These are phyloP conservation scores for Hygrocybe punicea DNA, from an alignment of 768 basidiomycete genomes.

Conservation along the genomic window DNA sequence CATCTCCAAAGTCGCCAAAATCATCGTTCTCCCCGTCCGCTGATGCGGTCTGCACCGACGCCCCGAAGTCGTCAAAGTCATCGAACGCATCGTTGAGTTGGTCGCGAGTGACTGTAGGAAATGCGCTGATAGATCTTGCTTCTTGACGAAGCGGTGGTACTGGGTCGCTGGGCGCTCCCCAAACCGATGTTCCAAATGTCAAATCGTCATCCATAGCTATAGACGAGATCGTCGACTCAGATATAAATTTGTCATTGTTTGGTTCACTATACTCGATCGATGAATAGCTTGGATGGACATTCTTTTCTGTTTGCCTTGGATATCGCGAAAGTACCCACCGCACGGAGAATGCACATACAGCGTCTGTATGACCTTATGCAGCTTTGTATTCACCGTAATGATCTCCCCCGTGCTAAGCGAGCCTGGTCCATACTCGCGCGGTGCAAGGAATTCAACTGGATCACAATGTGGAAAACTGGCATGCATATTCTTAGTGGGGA, in stretches of 20 bases:
- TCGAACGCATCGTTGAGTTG: constrained; percentile 41
- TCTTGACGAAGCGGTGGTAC: constrained; percentile 24
- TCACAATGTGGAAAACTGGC: constrained; percentile 65
- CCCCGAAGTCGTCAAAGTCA: constrained; percentile 63
- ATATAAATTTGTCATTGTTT: constrained; percentile 1
- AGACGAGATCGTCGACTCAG: background rate
- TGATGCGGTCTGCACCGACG: constrained; percentile 40
- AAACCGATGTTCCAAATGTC: constrained; percentile 68
- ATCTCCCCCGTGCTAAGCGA: constrained; percentile 58
- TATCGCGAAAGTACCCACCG: constrained; percentile 46
- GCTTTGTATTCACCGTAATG: constrained; percentile 62
- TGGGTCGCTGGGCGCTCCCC: constrained; percentile 47
- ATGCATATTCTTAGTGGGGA: constrained; percentile 49
- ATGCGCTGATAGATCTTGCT: constrained; percentile 17
- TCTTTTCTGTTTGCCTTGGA: constrained; percentile 61
- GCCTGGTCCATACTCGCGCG: constrained; percentile 73
- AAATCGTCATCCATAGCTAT: constrained; percentile 66
- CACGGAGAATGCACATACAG: constrained; percentile 69
- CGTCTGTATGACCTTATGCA: constrained; percentile 74
- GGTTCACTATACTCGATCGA: no score
- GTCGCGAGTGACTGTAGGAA: constrained; percentile 25
- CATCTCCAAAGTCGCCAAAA: constrained; percentile 83
- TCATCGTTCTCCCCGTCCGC: constrained; percentile 63
- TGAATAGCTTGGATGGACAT: background rate
- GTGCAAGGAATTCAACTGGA: constrained; percentile 79